These are phyloP conservation scores for Magnaporthales sp. DNA, from an alignment of 2,329 filamentous ascomycete species.

Conservation along the genomic window DNA sequence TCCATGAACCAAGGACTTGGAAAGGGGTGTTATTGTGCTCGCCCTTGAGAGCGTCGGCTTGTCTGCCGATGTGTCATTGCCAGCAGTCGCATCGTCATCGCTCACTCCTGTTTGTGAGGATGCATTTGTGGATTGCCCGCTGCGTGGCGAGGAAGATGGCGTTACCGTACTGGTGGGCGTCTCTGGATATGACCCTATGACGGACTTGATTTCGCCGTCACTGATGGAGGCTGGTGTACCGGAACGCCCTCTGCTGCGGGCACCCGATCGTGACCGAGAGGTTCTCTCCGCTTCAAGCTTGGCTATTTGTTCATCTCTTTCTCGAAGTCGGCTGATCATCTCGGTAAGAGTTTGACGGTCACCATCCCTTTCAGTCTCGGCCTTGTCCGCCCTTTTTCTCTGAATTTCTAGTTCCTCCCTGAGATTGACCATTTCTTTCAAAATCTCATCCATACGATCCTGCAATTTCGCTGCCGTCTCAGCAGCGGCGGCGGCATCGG, in stretches of 20 bases:
- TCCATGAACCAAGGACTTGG: conserved; percentile 26
- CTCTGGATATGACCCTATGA: conserved; percentile 1
- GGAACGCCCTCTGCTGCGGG: conserved; percentile 14
- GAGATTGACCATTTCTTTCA: conserved; percentile 72
- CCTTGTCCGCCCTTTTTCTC: conserved; percentile 67
- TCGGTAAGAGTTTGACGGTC: conserved; percentile 71
- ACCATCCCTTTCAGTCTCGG: conserved; percentile 67
- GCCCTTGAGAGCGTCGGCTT: conserved; percentile 35
- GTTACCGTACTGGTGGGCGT: conserved; percentile 4
- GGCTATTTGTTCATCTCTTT: conserved; percentile 48
- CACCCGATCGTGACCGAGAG: conserved; percentile 26
- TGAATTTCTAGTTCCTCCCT: conserved; percentile 72
- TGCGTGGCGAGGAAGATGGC: neutral
- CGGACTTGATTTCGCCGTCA: neutral
- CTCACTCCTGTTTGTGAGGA: neutral
- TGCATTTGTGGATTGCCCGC: conserved; percentile 7
- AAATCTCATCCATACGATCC: conserved; percentile 65
- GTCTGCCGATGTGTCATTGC: conserved; percentile 20
- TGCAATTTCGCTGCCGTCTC: conserved; percentile 40
- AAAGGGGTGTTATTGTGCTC: conserved; percentile 37
- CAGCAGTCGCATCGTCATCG: neutral
- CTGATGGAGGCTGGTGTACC: neutral
- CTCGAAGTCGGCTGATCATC: conserved; percentile 77
- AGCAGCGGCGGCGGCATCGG: conserved; percentile 3
- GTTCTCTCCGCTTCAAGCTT: conserved; percentile 30